Conservation (phyloP, 768 basidiomycete species). For the Suillus variegatus region DNA sequence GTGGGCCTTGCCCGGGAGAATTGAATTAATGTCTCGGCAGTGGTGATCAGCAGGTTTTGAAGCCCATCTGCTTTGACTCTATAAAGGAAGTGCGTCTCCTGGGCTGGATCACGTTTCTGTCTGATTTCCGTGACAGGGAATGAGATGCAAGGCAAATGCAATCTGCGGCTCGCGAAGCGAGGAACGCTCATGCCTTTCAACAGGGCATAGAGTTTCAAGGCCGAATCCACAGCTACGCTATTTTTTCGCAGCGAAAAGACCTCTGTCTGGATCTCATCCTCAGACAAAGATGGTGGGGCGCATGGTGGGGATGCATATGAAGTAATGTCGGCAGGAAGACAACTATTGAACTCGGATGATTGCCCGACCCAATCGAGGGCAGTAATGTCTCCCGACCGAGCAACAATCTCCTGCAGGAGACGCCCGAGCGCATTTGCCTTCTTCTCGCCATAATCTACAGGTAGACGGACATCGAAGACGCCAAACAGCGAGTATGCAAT, state of each 20-base stretch:
- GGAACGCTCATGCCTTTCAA: background rate
- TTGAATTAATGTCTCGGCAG: background rate
- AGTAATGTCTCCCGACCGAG: background rate
- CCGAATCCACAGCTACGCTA: background rate
- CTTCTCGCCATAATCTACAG: background rate
- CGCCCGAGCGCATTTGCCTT: background rate
- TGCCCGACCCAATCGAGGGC: background rate
- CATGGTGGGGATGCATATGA: background rate
- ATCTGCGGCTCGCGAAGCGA: background rate
- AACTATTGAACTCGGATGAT: background rate
- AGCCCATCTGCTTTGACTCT: background rate
- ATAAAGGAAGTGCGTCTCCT: background rate
- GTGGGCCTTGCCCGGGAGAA: background rate
- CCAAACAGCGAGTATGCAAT: background rate
- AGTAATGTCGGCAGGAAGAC: background rate
- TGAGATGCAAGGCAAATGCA: background rate
- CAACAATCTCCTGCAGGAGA: background rate
- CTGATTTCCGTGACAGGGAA: background rate
- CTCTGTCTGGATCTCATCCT: background rate
- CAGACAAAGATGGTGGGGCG: background rate
- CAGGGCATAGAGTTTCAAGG: background rate
- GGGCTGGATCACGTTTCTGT: background rate
- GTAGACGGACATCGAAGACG: background rate
- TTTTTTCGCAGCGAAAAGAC: background rate
- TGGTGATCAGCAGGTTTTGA: background rate